Percentiles rank a stretch among this genome's conserved stretches.
These are phyloP conservation scores for Pharnaceum exiguum DNA, from an alignment of 148 eudicot genomes.

Conservation along the genomic window DNA sequence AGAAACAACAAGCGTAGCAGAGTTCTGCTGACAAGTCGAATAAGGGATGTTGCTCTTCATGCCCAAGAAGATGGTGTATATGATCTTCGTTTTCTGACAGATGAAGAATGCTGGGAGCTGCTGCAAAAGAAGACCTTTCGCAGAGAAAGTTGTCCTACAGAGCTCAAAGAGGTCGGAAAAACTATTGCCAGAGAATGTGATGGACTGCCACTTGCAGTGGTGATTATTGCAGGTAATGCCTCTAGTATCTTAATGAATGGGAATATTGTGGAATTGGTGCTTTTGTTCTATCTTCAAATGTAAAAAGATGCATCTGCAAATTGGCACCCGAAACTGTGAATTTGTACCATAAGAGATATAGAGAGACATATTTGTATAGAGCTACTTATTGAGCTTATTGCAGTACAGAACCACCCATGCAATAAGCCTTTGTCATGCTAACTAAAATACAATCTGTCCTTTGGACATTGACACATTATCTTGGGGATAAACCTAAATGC, in stretches of 20 bases:
- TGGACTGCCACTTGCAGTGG: conserved; percentile 41
- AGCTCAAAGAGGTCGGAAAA: conserved; percentile 20
- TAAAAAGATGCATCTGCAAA: too few species aligned
- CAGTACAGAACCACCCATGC: too few species aligned
- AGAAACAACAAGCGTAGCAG: conserved; percentile 14
- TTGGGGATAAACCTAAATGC: background rate
- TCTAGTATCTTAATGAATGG: background rate
- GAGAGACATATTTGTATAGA: too few species aligned
- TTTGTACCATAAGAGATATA: too few species aligned
- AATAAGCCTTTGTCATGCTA: too few species aligned
- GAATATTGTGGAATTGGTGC: too few species aligned
- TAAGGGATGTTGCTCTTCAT: conserved; percentile 15
- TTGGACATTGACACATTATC: too few species aligned
- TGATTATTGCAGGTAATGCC: conserved; percentile 22
- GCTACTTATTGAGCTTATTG: too few species aligned
- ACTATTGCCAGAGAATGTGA: conserved; percentile 22
- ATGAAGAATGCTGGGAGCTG: conserved; percentile 33
- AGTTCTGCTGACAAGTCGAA: conserved; percentile 32
- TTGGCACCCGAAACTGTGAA: too few species aligned
- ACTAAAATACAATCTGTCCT: too few species aligned
- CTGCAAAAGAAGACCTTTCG: conserved; percentile 28
- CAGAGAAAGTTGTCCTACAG: conserved; percentile 21
- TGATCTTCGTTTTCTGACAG: conserved; percentile 13
- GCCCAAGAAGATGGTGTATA: conserved; percentile 5
- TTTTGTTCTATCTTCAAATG: too few species aligned